A percentile compares a stretch with the other conserved stretches of the same genome.
Conservation (phyloP, 805 yeast genomes). For the Candida arabinofermentans region DNA sequence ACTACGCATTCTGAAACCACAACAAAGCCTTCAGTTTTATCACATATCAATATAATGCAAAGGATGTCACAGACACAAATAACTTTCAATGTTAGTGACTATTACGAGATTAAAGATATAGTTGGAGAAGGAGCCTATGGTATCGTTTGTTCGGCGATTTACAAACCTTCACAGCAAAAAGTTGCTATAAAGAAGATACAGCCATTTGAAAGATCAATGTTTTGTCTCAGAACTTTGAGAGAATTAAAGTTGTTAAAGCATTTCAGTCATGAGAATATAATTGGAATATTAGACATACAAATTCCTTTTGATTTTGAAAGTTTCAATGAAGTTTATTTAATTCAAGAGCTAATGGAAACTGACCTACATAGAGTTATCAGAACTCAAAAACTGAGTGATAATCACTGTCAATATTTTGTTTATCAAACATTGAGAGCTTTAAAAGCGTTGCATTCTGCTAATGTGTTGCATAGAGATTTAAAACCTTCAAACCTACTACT, state of each 20-base stretch:
- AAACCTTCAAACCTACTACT: slow-evolving; percentile 85
- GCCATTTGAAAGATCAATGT: slow-evolving; percentile 86
- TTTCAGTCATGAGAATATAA: slow-evolving; percentile 91
- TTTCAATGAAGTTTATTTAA: slow-evolving; percentile 83
- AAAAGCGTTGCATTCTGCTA: slow-evolving; percentile 90
- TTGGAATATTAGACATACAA: slow-evolving; percentile 84
- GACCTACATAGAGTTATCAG: slow-evolving; percentile 79
- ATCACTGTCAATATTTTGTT: slow-evolving; percentile 89
- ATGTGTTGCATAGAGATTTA: slow-evolving; percentile 87
- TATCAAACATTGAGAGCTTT: slow-evolving; percentile 89
- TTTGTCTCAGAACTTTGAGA: slow-evolving; percentile 82
- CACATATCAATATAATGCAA: neutral
- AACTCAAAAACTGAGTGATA: slow-evolving; percentile 81
- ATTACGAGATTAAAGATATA: slow-evolving; percentile 78
- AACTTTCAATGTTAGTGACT: slow-evolving; percentile 81
- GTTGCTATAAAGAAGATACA: slow-evolving; percentile 96
- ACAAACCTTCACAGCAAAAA: slow-evolving; percentile 76
- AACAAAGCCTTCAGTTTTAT: neutral
- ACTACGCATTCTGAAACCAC: neutral
- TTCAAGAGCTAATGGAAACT: slow-evolving; percentile 86
- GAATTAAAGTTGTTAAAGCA: slow-evolving; percentile 86
- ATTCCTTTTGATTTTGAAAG: slow-evolving; percentile 71
- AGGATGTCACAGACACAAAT: slow-evolving; percentile 26
- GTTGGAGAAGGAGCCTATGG: slow-evolving; percentile 98
- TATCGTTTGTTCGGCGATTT: slow-evolving; percentile 84